Evolutionary conservation across 306 rosid genomes (phyloP).

Genomic region (Alnus glutinosa): DNA sequence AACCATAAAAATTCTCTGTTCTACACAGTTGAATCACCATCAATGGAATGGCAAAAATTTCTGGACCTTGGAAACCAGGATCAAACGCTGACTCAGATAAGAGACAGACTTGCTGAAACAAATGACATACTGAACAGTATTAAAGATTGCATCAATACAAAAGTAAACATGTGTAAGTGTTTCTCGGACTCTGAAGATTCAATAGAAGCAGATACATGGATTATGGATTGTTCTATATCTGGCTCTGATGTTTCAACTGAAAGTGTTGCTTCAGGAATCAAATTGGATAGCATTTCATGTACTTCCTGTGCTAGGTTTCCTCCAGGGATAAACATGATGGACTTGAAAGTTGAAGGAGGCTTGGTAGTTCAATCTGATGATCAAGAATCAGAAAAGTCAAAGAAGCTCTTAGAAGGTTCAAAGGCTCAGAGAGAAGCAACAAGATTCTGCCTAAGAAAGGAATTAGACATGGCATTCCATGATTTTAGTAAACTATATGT

Average conservation of each 20-base stretch:
- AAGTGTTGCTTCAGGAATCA: conserved; percentile 44
- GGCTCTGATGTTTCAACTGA: conserved; percentile 56
- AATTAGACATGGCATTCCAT: conserved; percentile 46
- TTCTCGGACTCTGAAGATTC: conserved; percentile 33
- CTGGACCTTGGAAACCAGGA: conserved; percentile 35
- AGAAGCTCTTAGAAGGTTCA: conserved; percentile 28
- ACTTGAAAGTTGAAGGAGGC: conserved; percentile 32
- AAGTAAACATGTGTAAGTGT: conserved; percentile 32
- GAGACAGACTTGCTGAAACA: conserved; percentile 44
- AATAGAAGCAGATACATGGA: conserved; percentile 52
- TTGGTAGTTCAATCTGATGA: conserved; percentile 30
- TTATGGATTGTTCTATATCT: conserved; percentile 59
- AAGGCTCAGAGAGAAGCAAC: conserved; percentile 23
- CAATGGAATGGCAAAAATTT: conserved; percentile 29
- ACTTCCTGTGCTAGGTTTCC: conserved; percentile 24
- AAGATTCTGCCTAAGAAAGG: conserved; percentile 47
- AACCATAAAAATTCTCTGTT: conserved; percentile 30
- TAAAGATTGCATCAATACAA: conserved; percentile 41
- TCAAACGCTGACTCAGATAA: conserved; percentile 47
- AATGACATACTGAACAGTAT: conserved; percentile 51
- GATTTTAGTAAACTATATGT: conserved; percentile 47
- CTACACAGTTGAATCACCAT: conserved; percentile 26
- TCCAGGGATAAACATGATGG: conserved; percentile 23
- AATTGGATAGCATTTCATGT: conserved; percentile 23
- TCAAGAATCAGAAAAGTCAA: conserved; percentile 35